Evolutionary conservation across 2,329 filamentous ascomycete species (phyloP).

Genomic region (Pseudogymnoascus sp.): DNA sequence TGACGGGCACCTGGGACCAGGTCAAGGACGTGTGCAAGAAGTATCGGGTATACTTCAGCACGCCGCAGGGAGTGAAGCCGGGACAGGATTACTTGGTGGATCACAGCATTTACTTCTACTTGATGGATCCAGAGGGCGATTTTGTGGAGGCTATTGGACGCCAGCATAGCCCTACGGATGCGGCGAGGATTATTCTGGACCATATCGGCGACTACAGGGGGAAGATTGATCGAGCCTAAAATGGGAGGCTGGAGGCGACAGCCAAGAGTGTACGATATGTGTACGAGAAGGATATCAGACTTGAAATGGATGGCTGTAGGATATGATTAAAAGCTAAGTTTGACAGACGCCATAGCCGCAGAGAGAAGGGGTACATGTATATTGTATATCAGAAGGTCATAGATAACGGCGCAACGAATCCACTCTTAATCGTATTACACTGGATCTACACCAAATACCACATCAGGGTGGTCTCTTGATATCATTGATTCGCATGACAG

Average conservation of each 20-base stretch:
- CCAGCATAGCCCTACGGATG: conserved; percentile 85
- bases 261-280: background rate
- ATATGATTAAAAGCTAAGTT: background rate
- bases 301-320: background rate
- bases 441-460: background rate
- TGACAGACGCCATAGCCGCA: background rate
- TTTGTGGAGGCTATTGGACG: conserved; percentile 95
- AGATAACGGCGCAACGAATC: conserved; percentile 7
- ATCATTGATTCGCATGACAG: background rate
- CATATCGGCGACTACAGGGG: conserved; percentile 76
- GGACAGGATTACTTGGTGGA: conserved; percentile 97
- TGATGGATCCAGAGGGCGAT: conserved; percentile 97
- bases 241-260: background rate
- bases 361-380: background rate
- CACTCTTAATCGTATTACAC: conserved; percentile 3
- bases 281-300: conserved; percentile 2
- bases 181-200: conserved; percentile 71
- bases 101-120: conserved; percentile 98
- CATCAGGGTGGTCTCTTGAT: background rate
- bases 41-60: conserved; percentile 96
- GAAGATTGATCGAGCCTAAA: conserved; percentile 12
- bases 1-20: conserved; percentile 90
- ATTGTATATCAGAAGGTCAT: conserved; percentile 6
- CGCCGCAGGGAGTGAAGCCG: conserved; percentile 76
- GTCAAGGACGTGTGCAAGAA: conserved; percentile 92